These are phyloP conservation scores for Magnusiomyces sp. DNA, from an alignment of 1,139 yeast species.

Conservation along the genomic window DNA sequence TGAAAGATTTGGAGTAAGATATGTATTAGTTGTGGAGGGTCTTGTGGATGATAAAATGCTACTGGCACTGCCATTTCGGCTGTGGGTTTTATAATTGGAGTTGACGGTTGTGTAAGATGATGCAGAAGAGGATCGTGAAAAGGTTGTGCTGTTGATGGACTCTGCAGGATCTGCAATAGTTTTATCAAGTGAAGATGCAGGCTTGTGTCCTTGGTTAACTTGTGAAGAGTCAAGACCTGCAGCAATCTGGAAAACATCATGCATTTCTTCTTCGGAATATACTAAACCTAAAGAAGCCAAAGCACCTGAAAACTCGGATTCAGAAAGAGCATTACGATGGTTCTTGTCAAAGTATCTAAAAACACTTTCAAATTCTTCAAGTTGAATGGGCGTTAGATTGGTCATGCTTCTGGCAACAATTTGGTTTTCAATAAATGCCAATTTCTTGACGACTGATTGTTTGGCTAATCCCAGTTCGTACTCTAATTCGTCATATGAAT, in stretches of 20 bases:
- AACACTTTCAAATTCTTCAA: conserved; percentile 38
- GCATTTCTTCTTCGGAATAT: conserved; percentile 33
- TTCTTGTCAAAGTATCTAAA: conserved; percentile 36
- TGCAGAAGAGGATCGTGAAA: not conserved
- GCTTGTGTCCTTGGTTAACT: not conserved
- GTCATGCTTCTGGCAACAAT: conserved; percentile 35
- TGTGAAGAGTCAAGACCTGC: conserved; percentile 7
- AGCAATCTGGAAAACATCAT: conserved; percentile 30
- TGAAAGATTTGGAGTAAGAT: too few relatives aligned
- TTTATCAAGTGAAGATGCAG: not conserved
- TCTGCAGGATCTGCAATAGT: not conserved
- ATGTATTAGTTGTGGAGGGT: not conserved
- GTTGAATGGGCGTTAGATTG: conserved; percentile 35
- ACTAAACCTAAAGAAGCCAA: conserved; percentile 35
- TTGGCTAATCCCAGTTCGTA: conserved; percentile 35
- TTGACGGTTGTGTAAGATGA: not conserved
- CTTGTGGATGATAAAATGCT: not conserved
- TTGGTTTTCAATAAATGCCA: conserved; percentile 36
- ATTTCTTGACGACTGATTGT: conserved; percentile 32
- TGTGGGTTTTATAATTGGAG: not conserved
- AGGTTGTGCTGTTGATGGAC: not conserved
- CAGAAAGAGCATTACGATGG: conserved; percentile 29
- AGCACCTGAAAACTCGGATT: conserved; percentile 35
- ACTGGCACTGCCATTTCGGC: too few relatives aligned
- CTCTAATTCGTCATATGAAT: conserved; percentile 34